Evolutionary conservation across 2,329 filamentous ascomycete genomes (phyloP), one percentile per base, ranked within the genome.

Genomic region (Sclerotinia minor): DNA sequence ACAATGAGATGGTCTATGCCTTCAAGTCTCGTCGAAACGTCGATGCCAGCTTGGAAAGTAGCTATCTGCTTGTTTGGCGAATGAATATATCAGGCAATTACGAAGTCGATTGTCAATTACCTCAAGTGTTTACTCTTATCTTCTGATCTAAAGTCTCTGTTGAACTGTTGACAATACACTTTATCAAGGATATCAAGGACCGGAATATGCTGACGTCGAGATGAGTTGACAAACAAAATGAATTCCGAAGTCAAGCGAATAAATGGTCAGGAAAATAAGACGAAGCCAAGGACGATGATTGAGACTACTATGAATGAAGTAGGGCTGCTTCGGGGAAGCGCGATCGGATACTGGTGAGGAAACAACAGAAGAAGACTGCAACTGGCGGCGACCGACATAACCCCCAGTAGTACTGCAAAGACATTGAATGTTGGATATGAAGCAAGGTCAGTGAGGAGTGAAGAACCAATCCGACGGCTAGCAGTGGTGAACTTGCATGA

Each of bases 321-420:
- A 73, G 74, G 74, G 74, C 74, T 74, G 72, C 67, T 74, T 69
- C 60, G 71, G 70, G 68, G 70, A 71, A 73, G 73, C 69, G 71
- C 71, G 63, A 69, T 73, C 71, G 73, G 72, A 67, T 75, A 73
- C 69, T 68, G 66, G 72, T 74, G 71, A 70, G 71, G 59, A 74
- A 70, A 71, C 68, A 72, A 70, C 69, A 73, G 72, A 64, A 64
- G 67, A 69, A 72, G 70, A 73, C 69, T 41, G 71, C 66, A 73
- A 72, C 69, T 58, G 70, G 65, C 73, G 74, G 75, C 72, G 70
- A 74, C 69, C 70, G 72, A 74, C 74, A 75, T 74, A 71, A 74
- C 71, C 69, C 73, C 69, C 44, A 63, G 38, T 63, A 53, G 38
- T 63, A 47, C 57, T 54, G 26, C 70, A 55, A 67, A 72, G 71